Base-by-base conservation (phyloP, 2,329 filamentous ascomycete species). In the Colletotrichum acutatum region DNA sequence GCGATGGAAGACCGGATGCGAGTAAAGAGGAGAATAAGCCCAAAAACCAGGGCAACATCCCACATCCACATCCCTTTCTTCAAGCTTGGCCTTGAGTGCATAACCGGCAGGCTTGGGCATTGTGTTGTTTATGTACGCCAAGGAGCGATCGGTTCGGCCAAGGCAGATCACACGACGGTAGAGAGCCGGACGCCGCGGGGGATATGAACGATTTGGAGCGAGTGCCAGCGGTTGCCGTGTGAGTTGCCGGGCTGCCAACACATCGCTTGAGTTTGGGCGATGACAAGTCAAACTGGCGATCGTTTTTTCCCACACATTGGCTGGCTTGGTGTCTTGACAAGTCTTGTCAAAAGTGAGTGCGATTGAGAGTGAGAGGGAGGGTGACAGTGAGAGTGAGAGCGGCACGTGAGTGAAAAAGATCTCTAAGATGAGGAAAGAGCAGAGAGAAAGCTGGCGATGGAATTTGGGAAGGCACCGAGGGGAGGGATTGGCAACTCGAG, bases 141-240 rank as follows among this genome's bases (percentile, higher is more conserved):
- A 66, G 71, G 56, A 66, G 46, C 66, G 66, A 70, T 73, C 66
- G 66, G 66, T 53, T 24, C 71, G 67, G 66, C 71, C 71, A 73
- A 73, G 71, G 66, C 37, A 70, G 71, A 73, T 70, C 56, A 72
- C 46, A 72, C 70, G 58, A 28, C 59, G 70, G 70, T 66, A 72
- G 70, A 42, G 22, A 14, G 19, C 59, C 26, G 54, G 54, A n/a
- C 54, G 26, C 19, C 30, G 22, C n/a, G 32, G 30, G 32, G 32
- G 22, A 4, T 60, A 12, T 24, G 53, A 19, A 11, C 32, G 32
- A 34, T 4, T 34, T 34, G 32, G 32, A 34, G 53, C 53, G 32
- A 16, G 32, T 22, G 57, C 32, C 28, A 26, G 7, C 30, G 54
- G 54, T 58, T 58, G 26, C 28, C 54, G 28, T 58, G 28, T 53